Conservation (phyloP, 2,329 filamentous ascomycete genomes). For the Fusarium sp. region DNA sequence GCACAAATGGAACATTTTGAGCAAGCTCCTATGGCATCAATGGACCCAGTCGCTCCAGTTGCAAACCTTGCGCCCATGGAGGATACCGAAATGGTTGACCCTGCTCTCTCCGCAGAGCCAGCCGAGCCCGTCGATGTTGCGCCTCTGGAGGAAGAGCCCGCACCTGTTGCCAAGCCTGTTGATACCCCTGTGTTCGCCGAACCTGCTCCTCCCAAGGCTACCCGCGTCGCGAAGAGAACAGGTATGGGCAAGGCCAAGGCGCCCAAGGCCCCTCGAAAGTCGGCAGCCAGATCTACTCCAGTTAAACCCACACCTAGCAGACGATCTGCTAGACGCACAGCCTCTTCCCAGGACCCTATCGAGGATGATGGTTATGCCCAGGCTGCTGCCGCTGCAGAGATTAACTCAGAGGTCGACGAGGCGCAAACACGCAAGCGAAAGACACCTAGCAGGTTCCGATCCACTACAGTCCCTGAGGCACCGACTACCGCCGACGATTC, state of each 20-base stretch:
- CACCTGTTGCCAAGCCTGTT: slow-evolving; percentile 17
- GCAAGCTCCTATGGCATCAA: slow-evolving; percentile 21
- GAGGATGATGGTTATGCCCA: slow-evolving; percentile 42
- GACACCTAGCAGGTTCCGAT: slow-evolving; percentile 46
- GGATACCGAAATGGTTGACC: slow-evolving; percentile 35
- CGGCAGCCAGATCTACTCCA: slow-evolving; percentile 39
- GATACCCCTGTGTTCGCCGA: slow-evolving; percentile 27
- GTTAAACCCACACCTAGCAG: slow-evolving; percentile 38
- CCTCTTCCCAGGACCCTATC: slow-evolving; percentile 47
- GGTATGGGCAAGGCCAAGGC: slow-evolving; percentile 35
- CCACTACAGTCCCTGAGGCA: slow-evolving; percentile 24
- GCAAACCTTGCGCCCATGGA: slow-evolving; percentile 19
- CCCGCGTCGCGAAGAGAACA: slow-evolving; percentile 41
- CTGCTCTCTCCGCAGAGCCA: slow-evolving; percentile 32
- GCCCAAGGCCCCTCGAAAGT: slow-evolving; percentile 32
- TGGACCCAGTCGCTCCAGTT: slow-evolving; percentile 22
- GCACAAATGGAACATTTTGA: slow-evolving; percentile 47
- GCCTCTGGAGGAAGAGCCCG: slow-evolving; percentile 8
- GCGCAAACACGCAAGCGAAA: slow-evolving; percentile 42
- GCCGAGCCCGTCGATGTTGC: slow-evolving; percentile 3
- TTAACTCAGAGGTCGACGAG: slow-evolving; percentile 44
- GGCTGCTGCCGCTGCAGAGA: slow-evolving; percentile 19
- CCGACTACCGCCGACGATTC: slow-evolving; percentile 37
- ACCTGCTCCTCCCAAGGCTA: slow-evolving; percentile 43
- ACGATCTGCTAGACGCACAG: slow-evolving; percentile 39